A percentile compares a stretch with the other conserved stretches of the same genome.
Evolutionary conservation across 2,329 filamentous ascomycete genomes (phyloP).

Genomic region (Diaporthe sp.): DNA sequence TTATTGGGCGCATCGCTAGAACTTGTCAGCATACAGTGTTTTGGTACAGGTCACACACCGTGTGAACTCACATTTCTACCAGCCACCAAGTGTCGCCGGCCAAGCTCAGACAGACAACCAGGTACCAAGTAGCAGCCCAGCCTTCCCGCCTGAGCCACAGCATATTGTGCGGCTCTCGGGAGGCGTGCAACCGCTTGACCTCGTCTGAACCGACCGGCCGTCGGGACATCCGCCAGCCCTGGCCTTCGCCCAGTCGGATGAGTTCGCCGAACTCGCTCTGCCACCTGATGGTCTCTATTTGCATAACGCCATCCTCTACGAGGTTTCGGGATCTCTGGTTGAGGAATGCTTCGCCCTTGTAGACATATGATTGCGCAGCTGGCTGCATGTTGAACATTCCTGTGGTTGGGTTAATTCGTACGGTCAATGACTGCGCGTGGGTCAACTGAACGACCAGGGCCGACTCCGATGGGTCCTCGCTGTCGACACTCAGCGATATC

Average conservation of each 20-base stretch:
- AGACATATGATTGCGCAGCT: constrained; percentile 59
- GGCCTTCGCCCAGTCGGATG: constrained; percentile 66
- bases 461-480: constrained; percentile 73
- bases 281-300: constrained; percentile 72
- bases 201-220: constrained; percentile 63
- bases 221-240: constrained; percentile 71
- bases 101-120: constrained; percentile 77
- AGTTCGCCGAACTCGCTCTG: constrained; percentile 71
- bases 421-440: constrained; percentile 64
- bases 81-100: constrained; percentile 85
- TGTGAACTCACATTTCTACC: constrained; percentile 66
- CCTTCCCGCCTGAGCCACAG: constrained; percentile 76
- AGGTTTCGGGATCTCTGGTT: constrained; percentile 68
- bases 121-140: constrained; percentile 80
- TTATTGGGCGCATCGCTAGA: constrained; percentile 14
- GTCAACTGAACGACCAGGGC: constrained; percentile 77
- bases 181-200: constrained; percentile 51
- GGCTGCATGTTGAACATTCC: constrained; percentile 81
- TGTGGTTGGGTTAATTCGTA: constrained; percentile 81
- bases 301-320: constrained; percentile 64
- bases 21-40: neutral
- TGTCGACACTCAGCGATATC: constrained; percentile 67
- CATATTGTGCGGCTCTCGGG: constrained; percentile 64
- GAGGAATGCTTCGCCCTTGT: constrained; percentile 71
- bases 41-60: neutral